Conservation (phyloP, 192 early-diverging fungal species). For the Gigaspora rosea region DNA sequence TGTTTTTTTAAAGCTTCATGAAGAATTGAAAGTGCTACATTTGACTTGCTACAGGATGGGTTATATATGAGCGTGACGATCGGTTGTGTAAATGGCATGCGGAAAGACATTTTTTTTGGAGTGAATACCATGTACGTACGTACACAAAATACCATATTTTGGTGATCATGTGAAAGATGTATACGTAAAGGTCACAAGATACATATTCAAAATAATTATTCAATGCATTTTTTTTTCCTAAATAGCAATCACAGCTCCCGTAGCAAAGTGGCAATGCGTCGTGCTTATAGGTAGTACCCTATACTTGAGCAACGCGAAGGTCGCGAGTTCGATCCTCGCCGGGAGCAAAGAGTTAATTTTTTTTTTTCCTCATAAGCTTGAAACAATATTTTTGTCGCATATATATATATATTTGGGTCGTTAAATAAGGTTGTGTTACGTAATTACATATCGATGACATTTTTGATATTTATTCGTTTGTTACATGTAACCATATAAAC, state of each 20-base stretch:
- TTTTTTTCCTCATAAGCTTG: too few species aligned
- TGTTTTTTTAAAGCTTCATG: not conserved
- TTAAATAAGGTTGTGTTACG: too few species aligned
- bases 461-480: too few species aligned
- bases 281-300: conserved; percentile 30
- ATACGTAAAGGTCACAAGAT: too few species aligned
- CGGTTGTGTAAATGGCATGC: not conserved
- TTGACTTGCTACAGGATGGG: not conserved
- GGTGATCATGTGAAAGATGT: too few species aligned
- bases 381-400: too few species aligned
- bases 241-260: conserved; percentile 9
- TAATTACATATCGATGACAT: too few species aligned
- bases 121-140: not conserved
- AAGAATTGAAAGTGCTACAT: conserved; percentile 2
- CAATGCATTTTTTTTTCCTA: too few species aligned
- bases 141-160: not conserved
- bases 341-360: conserved; percentile 7
- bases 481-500: too few species aligned
- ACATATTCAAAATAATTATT: too few species aligned
- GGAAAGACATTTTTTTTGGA: not conserved
- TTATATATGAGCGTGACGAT: conserved; percentile 10
- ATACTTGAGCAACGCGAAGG: conserved; percentile 34
- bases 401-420: too few species aligned
- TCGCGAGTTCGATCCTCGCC: conserved; percentile 34
- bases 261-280: conserved; percentile 34